Percentiles rank a stretch among this genome's conserved stretches.
Evolutionary conservation across 2,329 filamentous ascomycete species (phyloP).

Genomic region (Monilinia polystroma): DNA sequence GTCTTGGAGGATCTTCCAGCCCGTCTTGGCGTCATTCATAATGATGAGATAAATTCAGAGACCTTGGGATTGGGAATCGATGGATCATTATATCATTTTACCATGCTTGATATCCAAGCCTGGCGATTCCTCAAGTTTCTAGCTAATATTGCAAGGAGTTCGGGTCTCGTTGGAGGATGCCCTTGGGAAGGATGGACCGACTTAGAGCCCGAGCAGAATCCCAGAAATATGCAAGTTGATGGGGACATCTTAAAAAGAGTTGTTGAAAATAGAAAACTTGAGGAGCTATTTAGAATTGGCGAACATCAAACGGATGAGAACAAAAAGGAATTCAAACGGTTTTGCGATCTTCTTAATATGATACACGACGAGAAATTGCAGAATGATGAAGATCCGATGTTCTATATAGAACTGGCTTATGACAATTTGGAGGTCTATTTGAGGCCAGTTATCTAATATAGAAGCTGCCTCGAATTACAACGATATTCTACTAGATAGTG

Average conservation of each 20-base stretch:
- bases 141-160: slow-evolving; percentile 62
- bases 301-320: slow-evolving; percentile 20
- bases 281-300: slow-evolving; percentile 43
- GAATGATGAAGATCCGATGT: slow-evolving; percentile 29
- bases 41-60: slow-evolving; percentile 40
- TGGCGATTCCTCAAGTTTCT: slow-evolving; percentile 72
- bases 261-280: slow-evolving; percentile 48
- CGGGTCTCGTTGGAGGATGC: slow-evolving; percentile 51
- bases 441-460: slow-evolving; percentile 48
- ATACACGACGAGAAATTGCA: slow-evolving; percentile 49
- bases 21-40: neutral
- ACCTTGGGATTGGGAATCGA: slow-evolving; percentile 66
- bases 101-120: slow-evolving; percentile 58
- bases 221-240: slow-evolving; percentile 60
- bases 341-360: slow-evolving; percentile 51
- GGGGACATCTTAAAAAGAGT: slow-evolving; percentile 63
- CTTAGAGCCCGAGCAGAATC: slow-evolving; percentile 44
- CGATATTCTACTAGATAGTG: too few relatives aligned
- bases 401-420: slow-evolving; percentile 53
- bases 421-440: slow-evolving; percentile 55
- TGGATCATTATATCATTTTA: slow-evolving; percentile 69
- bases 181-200: slow-evolving; percentile 37
- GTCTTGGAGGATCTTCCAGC: neutral
- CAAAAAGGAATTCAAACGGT: slow-evolving; percentile 37
- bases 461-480: too few relatives aligned